Evolutionary conservation across 495 filamentous ascomycete species (phyloP), one percentile per base, ranked within the genome.

Genomic region (Penicillium daleae): DNA sequence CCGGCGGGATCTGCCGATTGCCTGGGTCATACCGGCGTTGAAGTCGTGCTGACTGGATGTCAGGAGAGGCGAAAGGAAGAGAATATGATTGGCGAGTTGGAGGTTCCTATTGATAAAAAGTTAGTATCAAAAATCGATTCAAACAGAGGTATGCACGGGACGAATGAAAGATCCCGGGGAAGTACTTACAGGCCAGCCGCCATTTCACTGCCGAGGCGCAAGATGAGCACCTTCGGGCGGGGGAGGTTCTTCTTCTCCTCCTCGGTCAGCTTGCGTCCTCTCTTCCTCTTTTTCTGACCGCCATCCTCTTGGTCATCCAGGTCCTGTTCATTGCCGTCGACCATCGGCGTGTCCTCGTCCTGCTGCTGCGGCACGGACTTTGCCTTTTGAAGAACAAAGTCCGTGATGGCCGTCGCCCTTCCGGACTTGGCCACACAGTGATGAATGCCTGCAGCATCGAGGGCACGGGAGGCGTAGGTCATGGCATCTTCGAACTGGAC

Each of bases 81-180:
- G 83, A 33, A 93, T 78, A 62, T 95, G 92, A 59, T 91, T 93
- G 0, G 91, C 90, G 40, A 83, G 82, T 51, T 87, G 87, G 3
- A 95, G 76, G 67, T 96, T 96, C 21, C 87, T 89, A 32, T 52
- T 54, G 26, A 29, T 56, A 1, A 27, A 21, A 24, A 13, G 32
- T 59, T 3, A 59, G 46, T 51, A 4, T 26, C 10, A 12, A 33
- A n/a, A 22, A 1, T 27, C 54, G 32, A 42, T 56, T 19, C 29
- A 26, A 42, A n/a, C 19, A 37, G 54, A 40, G 1, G 13, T 13
- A 13, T 15, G 29, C 27, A 17, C 3, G 4, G 9, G 4, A 8
- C 17, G 2, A 60, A 49, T 53, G 32, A n/a, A 29, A 52, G 22
- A 56, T 6, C 1, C 21, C 21, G n/a, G 21, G 17, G 49, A 22